These are phyloP conservation scores for Mucor irregularis DNA, from an alignment of 371 early-diverging fungal genomes.

Conservation along the genomic window DNA sequence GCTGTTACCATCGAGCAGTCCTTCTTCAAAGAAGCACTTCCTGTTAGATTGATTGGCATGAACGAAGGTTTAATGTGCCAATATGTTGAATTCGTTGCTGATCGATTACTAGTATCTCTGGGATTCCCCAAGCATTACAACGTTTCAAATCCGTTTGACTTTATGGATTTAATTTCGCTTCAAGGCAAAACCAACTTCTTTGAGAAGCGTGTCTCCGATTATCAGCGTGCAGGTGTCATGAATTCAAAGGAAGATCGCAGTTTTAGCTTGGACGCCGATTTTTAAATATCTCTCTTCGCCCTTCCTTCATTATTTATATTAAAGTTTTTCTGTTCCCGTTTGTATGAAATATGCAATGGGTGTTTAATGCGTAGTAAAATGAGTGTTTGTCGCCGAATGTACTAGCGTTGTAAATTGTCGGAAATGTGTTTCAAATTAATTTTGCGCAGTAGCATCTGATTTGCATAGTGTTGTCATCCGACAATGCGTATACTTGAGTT, in stretches of 20 bases:
- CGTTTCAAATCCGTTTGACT: conserved; percentile 97
- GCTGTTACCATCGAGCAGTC: conserved; percentile 96
- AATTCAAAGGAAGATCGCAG: conserved; percentile 57
- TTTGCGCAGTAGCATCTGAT: no score
- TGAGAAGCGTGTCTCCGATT: conserved; percentile 99
- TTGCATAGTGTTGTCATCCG: no score
- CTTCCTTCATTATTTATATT: background rate
- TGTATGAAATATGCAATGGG: no score
- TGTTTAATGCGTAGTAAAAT: no score
- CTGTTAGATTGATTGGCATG: conserved; percentile 99
- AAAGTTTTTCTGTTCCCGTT: no score
- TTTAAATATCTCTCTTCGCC: conserved; percentile 19
- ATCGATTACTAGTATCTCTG: conserved; percentile 92
- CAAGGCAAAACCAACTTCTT: conserved; percentile 99
- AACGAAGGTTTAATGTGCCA: conserved; percentile 94
- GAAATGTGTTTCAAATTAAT: no score
- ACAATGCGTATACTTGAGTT: no score
- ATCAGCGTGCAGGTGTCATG: conserved; percentile 98
- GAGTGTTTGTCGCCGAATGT: no score
- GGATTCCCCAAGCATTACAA: conserved; percentile 90
- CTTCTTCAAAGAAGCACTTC: conserved; percentile 95
- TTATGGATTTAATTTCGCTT: conserved; percentile 99
- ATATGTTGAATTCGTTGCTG: conserved; percentile 99
- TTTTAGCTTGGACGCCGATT: conserved; percentile 79
- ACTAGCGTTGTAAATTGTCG: no score